phyloP scores from a whole-genome alignment of 371 early-diverging fungal species.

The Mucor circinelloides region DNA sequence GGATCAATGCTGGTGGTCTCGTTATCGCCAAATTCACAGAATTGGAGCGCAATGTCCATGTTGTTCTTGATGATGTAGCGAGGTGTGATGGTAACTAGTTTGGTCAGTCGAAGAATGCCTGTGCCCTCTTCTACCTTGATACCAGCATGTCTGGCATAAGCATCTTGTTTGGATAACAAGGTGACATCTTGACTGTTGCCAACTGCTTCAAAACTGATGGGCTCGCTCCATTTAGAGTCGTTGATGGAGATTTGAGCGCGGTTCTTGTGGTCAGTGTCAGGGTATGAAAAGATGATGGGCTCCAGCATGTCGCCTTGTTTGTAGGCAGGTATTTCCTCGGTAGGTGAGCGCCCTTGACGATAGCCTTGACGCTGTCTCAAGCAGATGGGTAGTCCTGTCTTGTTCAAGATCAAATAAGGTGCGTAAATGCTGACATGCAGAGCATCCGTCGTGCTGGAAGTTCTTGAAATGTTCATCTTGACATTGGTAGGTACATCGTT shows the following conservation, averaged over 20 bases:
- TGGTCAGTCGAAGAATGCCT: constrained; percentile 64
- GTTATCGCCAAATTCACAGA: constrained; percentile 52
- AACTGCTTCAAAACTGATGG: constrained; percentile 84
- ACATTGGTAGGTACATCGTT: constrained; percentile 55
- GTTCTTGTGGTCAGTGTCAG: constrained; percentile 71
- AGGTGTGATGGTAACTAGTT: constrained; percentile 80
- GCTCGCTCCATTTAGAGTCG: constrained; percentile 78
- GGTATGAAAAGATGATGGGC: constrained; percentile 85
- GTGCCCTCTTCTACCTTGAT: constrained; percentile 68
- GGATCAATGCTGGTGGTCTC: constrained; percentile 32
- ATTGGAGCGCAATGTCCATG: constrained; percentile 57
- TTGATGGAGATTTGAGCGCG: constrained; percentile 68
- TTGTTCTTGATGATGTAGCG: constrained; percentile 87
- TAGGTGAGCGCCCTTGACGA: constrained; percentile 19
- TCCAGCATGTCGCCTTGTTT: constrained; percentile 28
- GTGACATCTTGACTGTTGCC: constrained; percentile 71
- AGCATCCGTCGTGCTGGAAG: constrained; percentile 25
- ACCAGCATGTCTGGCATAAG: constrained; percentile 63
- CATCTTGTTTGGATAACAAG: constrained; percentile 41
- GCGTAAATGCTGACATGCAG: constrained; percentile 39
- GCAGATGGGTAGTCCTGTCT: constrained; percentile 63
- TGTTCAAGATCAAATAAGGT: constrained; percentile 75
- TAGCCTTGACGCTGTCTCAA: constrained; percentile 26
- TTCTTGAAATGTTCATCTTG: constrained; percentile 54
- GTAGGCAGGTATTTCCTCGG: constrained; percentile 26